Percentiles rank a stretch among this genome's conserved stretches.
These are phyloP conservation scores for Sugiyamaella mastotermitis DNA, from an alignment of 805 yeast species.

Conservation along the genomic window DNA sequence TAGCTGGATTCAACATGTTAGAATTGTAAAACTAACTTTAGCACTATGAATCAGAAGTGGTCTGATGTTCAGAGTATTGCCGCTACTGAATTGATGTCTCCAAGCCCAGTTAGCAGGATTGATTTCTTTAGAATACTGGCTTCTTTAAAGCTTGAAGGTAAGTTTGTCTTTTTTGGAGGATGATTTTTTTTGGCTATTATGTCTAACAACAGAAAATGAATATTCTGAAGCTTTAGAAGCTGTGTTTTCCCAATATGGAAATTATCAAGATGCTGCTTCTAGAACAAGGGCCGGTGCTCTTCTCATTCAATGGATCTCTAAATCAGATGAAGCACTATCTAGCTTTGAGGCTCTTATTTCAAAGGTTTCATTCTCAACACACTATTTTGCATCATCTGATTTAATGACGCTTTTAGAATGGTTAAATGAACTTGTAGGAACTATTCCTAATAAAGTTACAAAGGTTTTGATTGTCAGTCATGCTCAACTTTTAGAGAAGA, in stretches of 20 bases:
- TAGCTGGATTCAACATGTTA: no score
- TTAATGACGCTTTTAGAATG: slow-evolving; percentile 53
- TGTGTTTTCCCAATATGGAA: slow-evolving; percentile 43
- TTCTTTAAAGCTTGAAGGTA: neutral
- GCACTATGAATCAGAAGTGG: neutral
- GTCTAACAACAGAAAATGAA: neutral
- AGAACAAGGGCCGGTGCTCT: slow-evolving; percentile 37
- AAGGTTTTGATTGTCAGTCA: slow-evolving; percentile 17
- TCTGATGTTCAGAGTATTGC: neutral
- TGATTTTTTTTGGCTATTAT: neutral
- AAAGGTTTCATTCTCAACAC: no score
- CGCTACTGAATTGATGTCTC: neutral
- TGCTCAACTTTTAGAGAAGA: slow-evolving; percentile 38
- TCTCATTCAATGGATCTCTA: no score
- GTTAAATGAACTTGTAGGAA: slow-evolving; percentile 38
- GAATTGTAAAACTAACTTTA: no score
- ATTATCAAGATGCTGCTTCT: slow-evolving; percentile 47
- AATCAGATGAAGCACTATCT: no score
- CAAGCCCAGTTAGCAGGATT: neutral
- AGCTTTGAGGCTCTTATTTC: no score
- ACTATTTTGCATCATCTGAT: slow-evolving; percentile 44
- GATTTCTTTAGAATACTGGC: neutral
- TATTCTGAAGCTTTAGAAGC: slow-evolving; percentile 8
- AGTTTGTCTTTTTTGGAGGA: neutral
- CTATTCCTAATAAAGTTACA: slow-evolving; percentile 3